Evolutionary conservation across 1,284 basidiomycete genomes (phyloP).

Genomic region (Ceratorhiza oryzae-sativae): DNA sequence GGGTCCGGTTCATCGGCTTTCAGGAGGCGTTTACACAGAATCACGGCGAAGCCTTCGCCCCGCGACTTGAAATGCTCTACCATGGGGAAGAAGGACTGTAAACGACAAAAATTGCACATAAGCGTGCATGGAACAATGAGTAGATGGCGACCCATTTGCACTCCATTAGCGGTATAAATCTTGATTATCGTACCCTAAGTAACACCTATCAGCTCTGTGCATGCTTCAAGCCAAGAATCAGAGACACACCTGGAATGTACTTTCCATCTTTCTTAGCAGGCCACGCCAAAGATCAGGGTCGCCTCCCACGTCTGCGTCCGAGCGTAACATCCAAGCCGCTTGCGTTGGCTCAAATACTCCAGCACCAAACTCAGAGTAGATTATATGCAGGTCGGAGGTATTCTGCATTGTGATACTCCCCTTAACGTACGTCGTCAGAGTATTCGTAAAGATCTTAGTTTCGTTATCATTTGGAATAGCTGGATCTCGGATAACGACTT

Average conservation of each 20-base stretch:
- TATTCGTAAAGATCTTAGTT: background rate
- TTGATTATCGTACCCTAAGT: conserved; percentile 12
- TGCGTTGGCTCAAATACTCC: conserved; percentile 20
- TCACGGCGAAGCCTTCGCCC: conserved; percentile 4
- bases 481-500: conserved; percentile 17
- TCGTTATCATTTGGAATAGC: background rate
- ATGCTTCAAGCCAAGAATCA: background rate
- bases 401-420: conserved; percentile 1
- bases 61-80: conserved; percentile 14
- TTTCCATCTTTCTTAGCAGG: conserved; percentile 18
- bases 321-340: conserved; percentile 20
- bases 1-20: background rate
- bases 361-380: conserved; percentile 11
- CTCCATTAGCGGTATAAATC: conserved; percentile 1
- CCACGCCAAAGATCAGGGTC: conserved; percentile 26
- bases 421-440: conserved; percentile 2
- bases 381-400: conserved; percentile 11
- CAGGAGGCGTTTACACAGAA: conserved; percentile 6
- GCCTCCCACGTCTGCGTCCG: background rate
- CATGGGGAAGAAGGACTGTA: background rate
- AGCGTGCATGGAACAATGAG: conserved; percentile 16
- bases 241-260: background rate
- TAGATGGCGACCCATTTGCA: conserved; percentile 11
- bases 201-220: background rate
- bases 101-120: conserved; percentile 12